These are phyloP conservation scores for Glonium stellatum DNA, from an alignment of 495 filamentous ascomycete species.

Conservation along the genomic window DNA sequence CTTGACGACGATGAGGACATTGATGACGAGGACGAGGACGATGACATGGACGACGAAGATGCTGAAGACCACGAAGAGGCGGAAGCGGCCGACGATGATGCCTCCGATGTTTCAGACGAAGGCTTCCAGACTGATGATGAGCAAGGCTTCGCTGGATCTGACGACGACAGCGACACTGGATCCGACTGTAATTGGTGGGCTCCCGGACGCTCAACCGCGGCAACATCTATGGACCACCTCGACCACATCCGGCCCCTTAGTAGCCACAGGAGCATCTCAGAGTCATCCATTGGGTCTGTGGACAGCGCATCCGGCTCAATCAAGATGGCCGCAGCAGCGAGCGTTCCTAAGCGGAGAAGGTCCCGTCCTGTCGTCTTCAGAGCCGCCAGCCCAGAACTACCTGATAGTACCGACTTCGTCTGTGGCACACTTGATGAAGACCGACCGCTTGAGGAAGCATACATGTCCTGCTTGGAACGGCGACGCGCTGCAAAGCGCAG, in stretches of 20 bases:
- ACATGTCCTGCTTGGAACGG: slow-evolving; percentile 76
- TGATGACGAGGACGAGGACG: slow-evolving; percentile 34
- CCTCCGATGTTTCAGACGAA: slow-evolving; percentile 54
- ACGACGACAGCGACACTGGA: slow-evolving; percentile 69
- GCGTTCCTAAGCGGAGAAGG: slow-evolving; percentile 21
- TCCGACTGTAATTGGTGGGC: slow-evolving; percentile 77
- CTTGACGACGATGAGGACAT: slow-evolving; percentile 41
- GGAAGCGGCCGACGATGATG: slow-evolving; percentile 44
- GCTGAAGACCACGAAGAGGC: slow-evolving; percentile 51
- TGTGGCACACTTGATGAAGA: slow-evolving; percentile 96
- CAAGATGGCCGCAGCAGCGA: slow-evolving; percentile 17
- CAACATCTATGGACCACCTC: slow-evolving; percentile 47
- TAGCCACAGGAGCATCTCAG: slow-evolving; percentile 49
- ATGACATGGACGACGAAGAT: slow-evolving; percentile 38
- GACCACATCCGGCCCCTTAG: slow-evolving; percentile 43
- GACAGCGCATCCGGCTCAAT: slow-evolving; percentile 38
- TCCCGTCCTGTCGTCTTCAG: slow-evolving; percentile 53
- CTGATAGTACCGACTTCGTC: slow-evolving; percentile 96
- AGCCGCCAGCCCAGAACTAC: slow-evolving; percentile 71
- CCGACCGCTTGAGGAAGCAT: slow-evolving; percentile 84
- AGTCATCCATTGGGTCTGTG: slow-evolving; percentile 59
- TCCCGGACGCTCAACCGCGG: slow-evolving; percentile 50
- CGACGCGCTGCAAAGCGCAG: slow-evolving; percentile 72
- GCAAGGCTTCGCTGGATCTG: slow-evolving; percentile 83
- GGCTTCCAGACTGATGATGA: slow-evolving; percentile 91